A percentile compares a stretch with the other conserved stretches of the same genome.
Conservation (phyloP, 2,329 filamentous ascomycete species). For the Penicillium sp. region DNA sequence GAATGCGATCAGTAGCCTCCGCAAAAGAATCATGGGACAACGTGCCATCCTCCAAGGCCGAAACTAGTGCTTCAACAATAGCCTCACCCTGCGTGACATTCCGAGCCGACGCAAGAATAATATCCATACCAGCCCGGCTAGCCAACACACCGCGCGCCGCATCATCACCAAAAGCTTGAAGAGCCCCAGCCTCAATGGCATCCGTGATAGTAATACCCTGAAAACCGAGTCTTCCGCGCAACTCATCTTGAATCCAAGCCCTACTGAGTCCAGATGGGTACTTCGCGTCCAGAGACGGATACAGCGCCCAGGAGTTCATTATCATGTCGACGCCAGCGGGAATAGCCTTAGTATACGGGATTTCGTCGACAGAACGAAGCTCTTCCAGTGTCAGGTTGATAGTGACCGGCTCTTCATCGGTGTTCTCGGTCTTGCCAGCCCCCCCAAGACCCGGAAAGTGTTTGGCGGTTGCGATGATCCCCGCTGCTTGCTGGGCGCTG, state of each 20-base stretch:
- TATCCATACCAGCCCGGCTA: slow-evolving; percentile 32
- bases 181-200: slow-evolving; percentile 31
- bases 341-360: slow-evolving; percentile 28
- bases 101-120: slow-evolving; percentile 30
- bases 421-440: slow-evolving; percentile 26
- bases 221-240: slow-evolving; percentile 28
- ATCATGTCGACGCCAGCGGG: slow-evolving; percentile 31
- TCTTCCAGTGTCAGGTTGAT: slow-evolving; percentile 24
- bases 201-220: slow-evolving; percentile 35
- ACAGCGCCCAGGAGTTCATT: slow-evolving; percentile 35
- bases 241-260: slow-evolving; percentile 27
- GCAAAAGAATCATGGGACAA: slow-evolving; percentile 16
- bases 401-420: slow-evolving; percentile 30
- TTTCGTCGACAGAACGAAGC: slow-evolving; percentile 28
- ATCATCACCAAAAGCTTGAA: slow-evolving; percentile 27
- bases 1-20: slow-evolving; percentile 20
- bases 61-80: slow-evolving; percentile 22
- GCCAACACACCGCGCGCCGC: slow-evolving; percentile 27
- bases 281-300: slow-evolving; percentile 29
- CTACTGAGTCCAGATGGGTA: slow-evolving; percentile 30
- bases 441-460: slow-evolving; percentile 36
- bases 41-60: slow-evolving; percentile 21
- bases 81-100: slow-evolving; percentile 33
- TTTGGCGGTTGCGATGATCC: slow-evolving; percentile 30
- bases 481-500: slow-evolving; percentile 21